These are phyloP conservation scores for Oryza brachyantha DNA, from an alignment of 176 grass and related monocot genomes.

Conservation along the genomic window DNA sequence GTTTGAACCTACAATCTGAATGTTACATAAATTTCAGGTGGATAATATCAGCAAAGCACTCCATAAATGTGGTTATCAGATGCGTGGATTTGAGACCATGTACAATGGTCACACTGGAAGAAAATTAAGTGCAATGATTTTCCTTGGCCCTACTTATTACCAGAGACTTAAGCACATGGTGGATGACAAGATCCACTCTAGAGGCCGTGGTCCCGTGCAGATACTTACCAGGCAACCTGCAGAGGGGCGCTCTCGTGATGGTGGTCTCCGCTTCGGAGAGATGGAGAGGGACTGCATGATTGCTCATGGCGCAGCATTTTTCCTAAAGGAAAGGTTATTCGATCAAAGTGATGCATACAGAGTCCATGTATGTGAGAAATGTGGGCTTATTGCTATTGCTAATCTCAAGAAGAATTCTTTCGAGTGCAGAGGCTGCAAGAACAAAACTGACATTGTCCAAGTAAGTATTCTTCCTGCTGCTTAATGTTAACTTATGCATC, in stretches of 20 bases:
- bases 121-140: conserved; percentile 81
- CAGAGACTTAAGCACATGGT: conserved; percentile 98
- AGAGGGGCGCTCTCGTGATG: conserved; percentile 86
- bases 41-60: conserved; percentile 93
- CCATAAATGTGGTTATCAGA: conserved; percentile 96
- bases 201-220: conserved; percentile 92
- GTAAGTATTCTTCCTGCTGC: conserved; percentile 35
- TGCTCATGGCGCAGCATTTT: conserved; percentile 92
- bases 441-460: conserved; percentile 97
- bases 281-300: conserved; percentile 99
- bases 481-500: neutral
- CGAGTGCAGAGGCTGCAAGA: conserved; percentile 94
- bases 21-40: conserved; percentile 49
- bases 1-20: neutral
- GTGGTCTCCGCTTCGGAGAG: conserved; percentile 93
- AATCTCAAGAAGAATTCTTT: conserved; percentile 99
- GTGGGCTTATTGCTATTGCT: conserved; percentile 89
- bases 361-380: conserved; percentile 98
- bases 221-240: conserved; percentile 93
- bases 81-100: conserved; percentile 98
- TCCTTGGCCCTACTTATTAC: conserved; percentile 95
- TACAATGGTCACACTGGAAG: conserved; percentile 97
- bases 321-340: conserved; percentile 95
- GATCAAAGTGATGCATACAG: conserved; percentile 97
- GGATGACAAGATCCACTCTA: conserved; percentile 95